Conservation (phyloP, 2,329 filamentous ascomycete genomes). For the Alternaria sp. region DNA sequence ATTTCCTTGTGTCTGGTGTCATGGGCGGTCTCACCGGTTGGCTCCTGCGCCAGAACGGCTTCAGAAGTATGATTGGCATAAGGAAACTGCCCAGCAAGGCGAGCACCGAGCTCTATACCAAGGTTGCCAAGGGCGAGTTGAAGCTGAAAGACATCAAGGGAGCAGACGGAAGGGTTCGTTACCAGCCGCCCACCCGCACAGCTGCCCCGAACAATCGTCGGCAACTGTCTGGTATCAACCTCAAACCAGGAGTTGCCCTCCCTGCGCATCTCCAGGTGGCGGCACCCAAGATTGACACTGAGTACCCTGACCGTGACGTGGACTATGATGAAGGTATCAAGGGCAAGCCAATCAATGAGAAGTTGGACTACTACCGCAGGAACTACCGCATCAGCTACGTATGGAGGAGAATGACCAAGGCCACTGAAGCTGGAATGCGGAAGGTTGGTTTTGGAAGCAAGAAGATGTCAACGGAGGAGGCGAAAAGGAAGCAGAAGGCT, state of each 20-base stretch:
- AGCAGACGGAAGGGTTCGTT: conserved; percentile 37
- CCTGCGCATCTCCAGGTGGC: conserved; percentile 36
- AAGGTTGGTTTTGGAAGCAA: conserved; percentile 27
- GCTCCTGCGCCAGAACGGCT: conserved; percentile 48
- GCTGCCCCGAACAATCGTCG: conserved; percentile 20
- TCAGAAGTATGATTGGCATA: conserved; percentile 53
- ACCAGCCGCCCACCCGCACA: conserved; percentile 35
- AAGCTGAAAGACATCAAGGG: conserved; percentile 34
- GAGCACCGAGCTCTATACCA: conserved; percentile 38
- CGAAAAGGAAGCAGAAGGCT: conserved; percentile 40
- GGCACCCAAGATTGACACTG: conserved; percentile 24
- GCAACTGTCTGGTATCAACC: conserved; percentile 32
- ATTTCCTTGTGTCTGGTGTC: conserved; percentile 62
- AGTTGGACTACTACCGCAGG: conserved; percentile 37
- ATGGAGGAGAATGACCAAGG: conserved; percentile 24
- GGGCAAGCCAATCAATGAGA: conserved; percentile 27
- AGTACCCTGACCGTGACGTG: conserved; percentile 29
- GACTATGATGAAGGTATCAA: conserved; percentile 36
- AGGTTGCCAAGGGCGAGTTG: conserved; percentile 39
- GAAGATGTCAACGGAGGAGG: conserved; percentile 28
- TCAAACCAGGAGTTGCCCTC: conserved; percentile 34
- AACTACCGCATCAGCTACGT: conserved; percentile 37
- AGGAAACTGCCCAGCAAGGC: conserved; percentile 32
- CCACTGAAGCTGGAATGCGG: conserved; percentile 22
- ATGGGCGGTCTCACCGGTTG: conserved; percentile 52